Conservation (phyloP, 192 early-diverging fungal species). For the Gryganskiella cystojenkinii region DNA sequence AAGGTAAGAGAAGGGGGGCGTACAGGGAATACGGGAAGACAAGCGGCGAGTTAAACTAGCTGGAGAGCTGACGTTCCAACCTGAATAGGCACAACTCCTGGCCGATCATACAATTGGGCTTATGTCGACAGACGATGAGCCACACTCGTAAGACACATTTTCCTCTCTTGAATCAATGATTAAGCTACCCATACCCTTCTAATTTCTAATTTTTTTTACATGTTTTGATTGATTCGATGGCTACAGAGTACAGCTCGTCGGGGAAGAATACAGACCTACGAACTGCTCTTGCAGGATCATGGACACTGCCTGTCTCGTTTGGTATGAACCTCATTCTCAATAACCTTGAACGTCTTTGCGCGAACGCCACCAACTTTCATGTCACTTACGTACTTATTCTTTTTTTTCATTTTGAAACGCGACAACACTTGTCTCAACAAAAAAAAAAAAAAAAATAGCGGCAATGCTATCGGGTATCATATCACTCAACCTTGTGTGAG, state of each 20-base stretch:
- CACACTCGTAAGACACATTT: slow-evolving; percentile 62
- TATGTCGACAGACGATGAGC: slow-evolving; percentile 74
- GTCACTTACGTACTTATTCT: not conserved
- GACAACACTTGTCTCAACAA: not conserved
- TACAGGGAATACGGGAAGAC: not conserved
- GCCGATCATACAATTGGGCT: slow-evolving; percentile 76
- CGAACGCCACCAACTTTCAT: not conserved
- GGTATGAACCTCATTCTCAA: slow-evolving; percentile 60
- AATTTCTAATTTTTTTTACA: slow-evolving; percentile 4
- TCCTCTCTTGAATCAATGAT: not conserved
- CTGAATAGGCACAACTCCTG: slow-evolving; percentile 67
- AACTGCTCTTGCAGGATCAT: slow-evolving; percentile 76
- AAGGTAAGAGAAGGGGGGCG: slow-evolving; percentile 57
- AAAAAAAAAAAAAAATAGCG: slow-evolving; percentile 45
- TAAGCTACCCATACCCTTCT: too few relatives aligned
- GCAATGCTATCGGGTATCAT: slow-evolving; percentile 81
- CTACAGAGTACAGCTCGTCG: slow-evolving; percentile 69
- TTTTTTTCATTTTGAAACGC: not conserved
- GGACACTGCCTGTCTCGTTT: slow-evolving; percentile 75
- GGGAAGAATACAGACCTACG: slow-evolving; percentile 72
- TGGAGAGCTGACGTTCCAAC: not conserved
- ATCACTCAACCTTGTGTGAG: slow-evolving; percentile 82
- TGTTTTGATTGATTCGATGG: not conserved
- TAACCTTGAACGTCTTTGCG: too few relatives aligned
- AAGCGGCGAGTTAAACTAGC: not conserved